Conservation (phyloP, 1,139 yeast genomes). For the Pichia kudriavzevii region DNA sequence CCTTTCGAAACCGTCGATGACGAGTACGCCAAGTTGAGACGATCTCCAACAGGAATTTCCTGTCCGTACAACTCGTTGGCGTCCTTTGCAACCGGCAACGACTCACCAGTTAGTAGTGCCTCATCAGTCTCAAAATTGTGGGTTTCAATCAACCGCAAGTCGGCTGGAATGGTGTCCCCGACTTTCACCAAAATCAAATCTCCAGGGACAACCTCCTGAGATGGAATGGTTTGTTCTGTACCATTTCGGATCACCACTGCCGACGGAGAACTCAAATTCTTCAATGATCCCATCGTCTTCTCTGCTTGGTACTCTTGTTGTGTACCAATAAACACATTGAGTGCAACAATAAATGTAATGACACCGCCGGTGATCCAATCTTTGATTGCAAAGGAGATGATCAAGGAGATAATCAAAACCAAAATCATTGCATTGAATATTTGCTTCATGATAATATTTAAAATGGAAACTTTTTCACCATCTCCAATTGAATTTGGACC, state of each 20-base stretch:
- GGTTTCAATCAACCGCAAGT: constrained; percentile 51
- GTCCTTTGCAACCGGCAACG: constrained; percentile 63
- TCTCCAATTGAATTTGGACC: constrained; percentile 59
- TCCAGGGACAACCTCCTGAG: constrained; percentile 72
- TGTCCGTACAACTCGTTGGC: constrained; percentile 35
- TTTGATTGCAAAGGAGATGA: constrained; percentile 63
- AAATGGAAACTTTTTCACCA: constrained; percentile 48
- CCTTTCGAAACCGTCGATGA: constrained; percentile 73
- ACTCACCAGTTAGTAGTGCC: constrained; percentile 75
- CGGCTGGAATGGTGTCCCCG: constrained; percentile 80
- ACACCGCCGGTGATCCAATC: constrained; percentile 87
- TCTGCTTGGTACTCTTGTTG: constrained; percentile 54
- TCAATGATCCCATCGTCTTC: constrained; percentile 71
- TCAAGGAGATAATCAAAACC: constrained; percentile 66
- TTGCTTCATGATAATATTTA: constrained; percentile 58
- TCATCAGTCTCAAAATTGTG: constrained; percentile 76
- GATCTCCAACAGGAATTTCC: constrained; percentile 64
- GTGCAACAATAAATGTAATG: constrained; percentile 58
- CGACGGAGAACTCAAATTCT: constrained; percentile 63
- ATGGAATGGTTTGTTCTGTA: constrained; percentile 48
- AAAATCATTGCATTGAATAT: constrained; percentile 75
- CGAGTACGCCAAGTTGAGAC: constrained; percentile 65
- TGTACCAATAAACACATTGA: constrained; percentile 65
- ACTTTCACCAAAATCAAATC: constrained; percentile 59
- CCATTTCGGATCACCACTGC: constrained; percentile 67